These are phyloP conservation scores for Hypericum perforatum DNA, from an alignment of 345 rosid genomes.

Conservation along the genomic window DNA sequence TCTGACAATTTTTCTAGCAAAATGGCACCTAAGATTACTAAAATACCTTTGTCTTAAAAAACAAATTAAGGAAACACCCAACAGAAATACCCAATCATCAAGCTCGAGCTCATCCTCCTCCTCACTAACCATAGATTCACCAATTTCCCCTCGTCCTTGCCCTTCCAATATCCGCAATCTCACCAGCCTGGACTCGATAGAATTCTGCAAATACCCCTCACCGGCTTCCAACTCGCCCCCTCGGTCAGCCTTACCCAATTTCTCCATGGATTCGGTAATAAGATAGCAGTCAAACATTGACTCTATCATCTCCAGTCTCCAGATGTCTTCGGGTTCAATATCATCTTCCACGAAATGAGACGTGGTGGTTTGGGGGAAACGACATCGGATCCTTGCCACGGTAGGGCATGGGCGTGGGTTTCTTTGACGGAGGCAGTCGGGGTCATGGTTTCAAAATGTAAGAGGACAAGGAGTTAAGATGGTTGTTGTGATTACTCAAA, in stretches of 20 bases:
- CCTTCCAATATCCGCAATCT: conserved; percentile 12
- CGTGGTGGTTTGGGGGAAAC: background rate
- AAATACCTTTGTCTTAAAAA: no score
- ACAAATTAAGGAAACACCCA: no score
- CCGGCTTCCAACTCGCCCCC: conserved; percentile 12
- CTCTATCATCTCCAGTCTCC: conserved; percentile 59
- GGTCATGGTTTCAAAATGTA: conserved; percentile 15
- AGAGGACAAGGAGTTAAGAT: conserved; percentile 15
- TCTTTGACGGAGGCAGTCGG: conserved; percentile 30
- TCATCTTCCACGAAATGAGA: background rate
- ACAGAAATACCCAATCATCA: no score
- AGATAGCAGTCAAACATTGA: conserved; percentile 45
- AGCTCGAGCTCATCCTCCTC: no score
- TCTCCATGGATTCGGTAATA: background rate
- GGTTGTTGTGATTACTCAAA: conserved; percentile 1
- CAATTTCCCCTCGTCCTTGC: conserved; percentile 11
- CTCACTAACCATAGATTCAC: no score
- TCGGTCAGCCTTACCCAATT: background rate
- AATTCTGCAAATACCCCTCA: conserved; percentile 38
- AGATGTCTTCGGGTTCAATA: conserved; percentile 13
- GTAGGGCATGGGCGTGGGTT: conserved; percentile 16
- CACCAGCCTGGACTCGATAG: conserved; percentile 50
- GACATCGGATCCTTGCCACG: conserved; percentile 33
- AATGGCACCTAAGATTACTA: no score
- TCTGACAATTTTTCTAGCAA: no score